Base-by-base conservation (phyloP, 768 basidiomycete genomes). In the Basidioascus undulatus region DNA sequence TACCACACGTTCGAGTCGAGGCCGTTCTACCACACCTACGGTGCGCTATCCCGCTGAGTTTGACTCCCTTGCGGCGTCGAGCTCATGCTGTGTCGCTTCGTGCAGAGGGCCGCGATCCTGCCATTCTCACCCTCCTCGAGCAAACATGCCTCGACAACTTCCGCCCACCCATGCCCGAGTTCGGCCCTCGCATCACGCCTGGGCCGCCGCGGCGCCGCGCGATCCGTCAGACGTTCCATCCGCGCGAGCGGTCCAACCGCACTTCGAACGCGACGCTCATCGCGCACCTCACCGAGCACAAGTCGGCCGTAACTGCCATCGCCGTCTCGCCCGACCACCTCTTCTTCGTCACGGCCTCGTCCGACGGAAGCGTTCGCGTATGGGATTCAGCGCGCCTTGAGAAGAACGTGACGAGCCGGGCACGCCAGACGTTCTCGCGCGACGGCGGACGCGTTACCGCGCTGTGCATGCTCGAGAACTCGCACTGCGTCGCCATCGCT, bases 251-350 rank as follows among this genome's bases (percentile, higher is more conserved):
- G 4, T 16, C n/a, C 47, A 33, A 47, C 51, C 5, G 40, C 38
- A 4, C 42, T 47, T 15, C 47, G 52, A 20, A 32, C 46, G 12
- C 53, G 51, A 73, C 68, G 3, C 68, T 94, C 41, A 70, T 96
- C 39, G 74, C 78, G 0, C 77, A 89, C 56, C 66, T 92, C 13
- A 68, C 69, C 15, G 78, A 83, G 4, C 89, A 94, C 53, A 68
- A 72, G 0, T 81, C 76, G 20, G 64, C 72, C 1, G 63, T 96
- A 43, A 83, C 76, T 3, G 68, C 72, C 7, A 62, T 96, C 19
- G 76, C 76, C 2, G 79, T 86, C 19, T 75, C 89, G 1, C 87
- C 89, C 3, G 92, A 96, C 52, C 83, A 92, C 51, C 61, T 74
- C 55, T 98, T 92, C 64, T 94, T 66, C 43, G 61, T 59, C 5